Evolutionary conservation across 192 early-diverging fungal genomes (phyloP).

Genomic region (Phlyctochytrium arcticum): DNA sequence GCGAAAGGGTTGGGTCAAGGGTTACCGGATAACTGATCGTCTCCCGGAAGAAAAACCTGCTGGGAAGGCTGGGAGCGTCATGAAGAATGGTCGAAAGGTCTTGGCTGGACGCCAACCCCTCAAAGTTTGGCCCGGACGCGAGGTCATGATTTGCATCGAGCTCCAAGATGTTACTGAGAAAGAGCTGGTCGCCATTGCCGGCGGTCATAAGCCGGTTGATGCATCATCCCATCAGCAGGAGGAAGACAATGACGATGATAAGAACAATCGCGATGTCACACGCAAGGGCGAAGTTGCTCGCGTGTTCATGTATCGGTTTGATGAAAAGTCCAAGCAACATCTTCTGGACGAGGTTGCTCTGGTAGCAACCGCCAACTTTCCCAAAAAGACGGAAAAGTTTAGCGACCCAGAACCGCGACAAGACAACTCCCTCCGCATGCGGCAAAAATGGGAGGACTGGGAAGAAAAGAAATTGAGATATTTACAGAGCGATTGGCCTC

Average conservation of each 20-base stretch:
- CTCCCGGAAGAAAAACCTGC: not conserved
- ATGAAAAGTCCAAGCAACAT: conserved; percentile 34
- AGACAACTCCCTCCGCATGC: conserved; percentile 32
- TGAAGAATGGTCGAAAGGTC: too few relatives aligned
- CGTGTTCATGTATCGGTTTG: conserved; percentile 50
- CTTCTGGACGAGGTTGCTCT: conserved; percentile 41
- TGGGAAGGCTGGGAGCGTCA: conserved; percentile 15
- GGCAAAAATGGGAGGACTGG: conserved; percentile 47
- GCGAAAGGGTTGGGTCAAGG: conserved; percentile 38
- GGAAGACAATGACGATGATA: too few relatives aligned
- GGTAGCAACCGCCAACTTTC: conserved; percentile 40
- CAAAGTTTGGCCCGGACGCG: conserved; percentile 42
- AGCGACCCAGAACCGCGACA: conserved; percentile 36
- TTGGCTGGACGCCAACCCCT: conserved; percentile 20
- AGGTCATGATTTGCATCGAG: conserved; percentile 41
- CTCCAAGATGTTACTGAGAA: conserved; percentile 35
- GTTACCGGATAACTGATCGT: conserved; percentile 29
- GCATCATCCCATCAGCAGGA: too few relatives aligned
- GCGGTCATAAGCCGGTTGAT: conserved; percentile 2
- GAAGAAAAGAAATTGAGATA: conserved; percentile 36
- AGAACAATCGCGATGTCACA: not conserved
- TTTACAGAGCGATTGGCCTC: conserved; percentile 41
- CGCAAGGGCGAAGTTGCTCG: conserved; percentile 28
- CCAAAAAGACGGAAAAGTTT: conserved; percentile 28
- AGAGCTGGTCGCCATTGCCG: conserved; percentile 30